Base-by-base conservation (phyloP, 768 basidiomycete species). In the Peribolospora kevripleyi region DNA sequence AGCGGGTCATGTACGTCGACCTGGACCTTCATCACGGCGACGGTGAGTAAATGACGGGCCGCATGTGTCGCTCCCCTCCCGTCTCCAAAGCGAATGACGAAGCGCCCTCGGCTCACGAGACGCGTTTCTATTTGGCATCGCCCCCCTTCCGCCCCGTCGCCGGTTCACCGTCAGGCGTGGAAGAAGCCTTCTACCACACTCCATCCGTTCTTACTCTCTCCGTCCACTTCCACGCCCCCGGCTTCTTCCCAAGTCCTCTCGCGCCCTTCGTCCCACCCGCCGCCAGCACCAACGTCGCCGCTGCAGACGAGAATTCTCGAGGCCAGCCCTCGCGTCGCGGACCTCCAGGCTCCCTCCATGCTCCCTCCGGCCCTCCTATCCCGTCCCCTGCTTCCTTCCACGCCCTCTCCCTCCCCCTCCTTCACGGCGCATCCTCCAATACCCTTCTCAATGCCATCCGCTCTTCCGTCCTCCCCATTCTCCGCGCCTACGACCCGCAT, bases 11-110 rank as follows among this genome's bases (percentile, higher is more conserved):
- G 76, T 93, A 93, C 68, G 72, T 97, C 51, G 90, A 95, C 64
- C 69, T 95, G 7, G 90, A 95, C 65, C 71, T 93, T 3, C 90
- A 95, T 65, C 87, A 84, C 61, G 83, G 82, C 4, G 87, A 93
- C 62, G 86, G 25, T 25, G 25, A 25, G 25, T 25, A 25, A 25
- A 25, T 25, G 25, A 25, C 25, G 25, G 25, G 25, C 25, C 25
- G 25, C 25, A 25, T 25, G 25, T 25, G 25, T 25, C 25, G 25
- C 25, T 25, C 25, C 25, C 25, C 25, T 25, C 25, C 77, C 0
- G 85, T 90, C 48, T 81, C 82, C 0, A 74, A 81, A 45, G 84
- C 86, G 0, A 67, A 66, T 48, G 58, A 58, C 11, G 62, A 63
- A 39, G 62, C 62, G 25, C 25, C 25, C 25, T 25, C 25, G 25